Base-by-base conservation (phyloP, 106 monocot genomes). In the Chionographis japonica region DNA sequence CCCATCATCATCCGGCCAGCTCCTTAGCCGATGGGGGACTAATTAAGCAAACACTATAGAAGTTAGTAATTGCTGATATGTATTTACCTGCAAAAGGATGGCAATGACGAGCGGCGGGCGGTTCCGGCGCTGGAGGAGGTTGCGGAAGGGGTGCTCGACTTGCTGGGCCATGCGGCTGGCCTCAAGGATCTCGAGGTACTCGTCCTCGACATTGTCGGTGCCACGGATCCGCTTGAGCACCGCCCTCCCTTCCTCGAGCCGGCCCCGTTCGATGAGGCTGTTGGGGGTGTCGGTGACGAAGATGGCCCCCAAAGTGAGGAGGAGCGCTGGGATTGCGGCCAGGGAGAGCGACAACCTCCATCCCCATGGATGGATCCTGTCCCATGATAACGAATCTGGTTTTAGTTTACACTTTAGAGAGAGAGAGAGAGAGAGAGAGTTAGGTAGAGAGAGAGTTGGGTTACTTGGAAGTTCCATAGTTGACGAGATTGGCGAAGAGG, bases 101-200 rank as follows among this genome's bases (percentile, higher is more conserved):
- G 93, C 86, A 52, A 93, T 93, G 54, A 84, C 72, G 20, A 93
- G 84, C 69, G 75, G 93, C 1, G 93, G 93, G 0, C 86, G 70
- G 72, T 89, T 93, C 41, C 74, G 79, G n/a, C 86, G 83, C 56
- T 58, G 52, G 36, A 93, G 86, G 37, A 93, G 89, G 79, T 89
- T 90, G 40, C 85, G 86, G 77, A 90, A 94, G 2, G 94, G 94
- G 75, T 90, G 87, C 80, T 94, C 85, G 52, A 94, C 94, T 40
- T 80, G 75, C 12, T 87, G 77, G 6, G 90, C 94, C 7, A 79
- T 46, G 17, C 42, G 75, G 68, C 86, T 83, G 6, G 87, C 94
- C 51, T 75, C 71, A 35, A 90, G 50, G 61, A 94, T 94, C 71
- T 94, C 94, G 0, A 87, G 57, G 76, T 80, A 89, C 77, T 92